A percentile compares a stretch with the other conserved stretches of the same genome.
Evolutionary conservation across 2,329 filamentous ascomycete genomes (phyloP).

Genomic region (Sclerotinia minor): DNA sequence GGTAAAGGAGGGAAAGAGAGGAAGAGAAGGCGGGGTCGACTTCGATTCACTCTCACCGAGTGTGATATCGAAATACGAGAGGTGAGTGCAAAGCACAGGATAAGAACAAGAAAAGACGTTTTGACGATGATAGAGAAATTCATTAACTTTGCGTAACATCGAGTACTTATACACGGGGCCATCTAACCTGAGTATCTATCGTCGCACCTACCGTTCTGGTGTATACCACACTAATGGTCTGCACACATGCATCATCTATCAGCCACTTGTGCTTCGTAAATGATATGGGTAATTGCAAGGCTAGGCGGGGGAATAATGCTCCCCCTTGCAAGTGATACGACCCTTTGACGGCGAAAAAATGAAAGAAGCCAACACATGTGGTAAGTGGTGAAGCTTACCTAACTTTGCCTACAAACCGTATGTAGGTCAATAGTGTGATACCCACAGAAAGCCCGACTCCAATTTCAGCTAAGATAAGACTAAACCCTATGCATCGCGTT

Average conservation of each 20-base stretch:
- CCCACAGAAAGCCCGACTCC: background rate
- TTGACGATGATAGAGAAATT: background rate
- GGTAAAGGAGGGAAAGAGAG: background rate
- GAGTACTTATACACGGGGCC: slow-evolving; percentile 13
- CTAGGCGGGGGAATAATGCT: background rate
- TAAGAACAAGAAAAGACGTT: background rate
- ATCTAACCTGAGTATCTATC: slow-evolving; percentile 2
- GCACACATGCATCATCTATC: slow-evolving; percentile 6
- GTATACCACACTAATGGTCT: background rate
- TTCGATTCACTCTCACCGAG: slow-evolving; percentile 15
- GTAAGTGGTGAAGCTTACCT: slow-evolving; percentile 1
- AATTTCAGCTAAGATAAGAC: background rate
- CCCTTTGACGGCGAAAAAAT: background rate
- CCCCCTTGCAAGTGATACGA: slow-evolving; percentile 2
- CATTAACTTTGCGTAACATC: background rate
- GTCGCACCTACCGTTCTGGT: slow-evolving; percentile 6
- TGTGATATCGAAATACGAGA: slow-evolving; percentile 5
- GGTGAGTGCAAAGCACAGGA: background rate
- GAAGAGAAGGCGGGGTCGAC: background rate
- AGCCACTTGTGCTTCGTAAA: slow-evolving; percentile 6
- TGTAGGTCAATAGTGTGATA: background rate
- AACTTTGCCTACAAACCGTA: background rate
- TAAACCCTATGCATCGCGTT: slow-evolving; percentile 15
- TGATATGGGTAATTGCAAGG: slow-evolving; percentile 10
- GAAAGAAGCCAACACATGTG: background rate